A percentile compares a stretch with the other conserved stretches of the same genome.
phyloP scores from a whole-genome alignment of 139 green algal genomes.

The Chlorella sp. region DNA sequence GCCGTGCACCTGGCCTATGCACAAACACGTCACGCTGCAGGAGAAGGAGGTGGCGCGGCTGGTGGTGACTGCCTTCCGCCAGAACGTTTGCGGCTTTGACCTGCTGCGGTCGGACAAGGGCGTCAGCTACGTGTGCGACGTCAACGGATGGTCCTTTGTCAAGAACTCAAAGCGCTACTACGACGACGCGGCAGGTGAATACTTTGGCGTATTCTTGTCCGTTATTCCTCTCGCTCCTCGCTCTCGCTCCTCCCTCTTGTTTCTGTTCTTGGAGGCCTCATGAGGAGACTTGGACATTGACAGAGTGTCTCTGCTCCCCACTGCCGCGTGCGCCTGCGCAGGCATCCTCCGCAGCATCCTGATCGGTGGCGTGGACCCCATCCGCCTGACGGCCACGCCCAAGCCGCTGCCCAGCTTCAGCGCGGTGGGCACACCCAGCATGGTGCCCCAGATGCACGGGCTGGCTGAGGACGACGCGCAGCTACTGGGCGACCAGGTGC shows the following conservation, averaged over 20 bases:
- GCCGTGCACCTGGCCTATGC: too few relatives aligned
- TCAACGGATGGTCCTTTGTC: slow-evolving; percentile 98
- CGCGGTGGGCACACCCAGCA: background rate
- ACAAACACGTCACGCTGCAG: too few relatives aligned
- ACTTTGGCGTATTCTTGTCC: too few relatives aligned
- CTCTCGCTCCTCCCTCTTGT: too few relatives aligned
- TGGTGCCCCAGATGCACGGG: background rate
- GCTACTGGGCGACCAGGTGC: slow-evolving; percentile 1
- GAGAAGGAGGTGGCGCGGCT: slow-evolving; percentile 88
- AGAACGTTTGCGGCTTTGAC: slow-evolving; percentile 93
- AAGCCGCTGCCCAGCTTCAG: slow-evolving; percentile 1
- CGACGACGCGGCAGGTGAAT: slow-evolving; percentile 74
- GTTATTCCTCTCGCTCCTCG: too few relatives aligned
- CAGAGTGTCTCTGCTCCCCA: too few relatives aligned
- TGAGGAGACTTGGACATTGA: too few relatives aligned
- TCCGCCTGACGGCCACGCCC: slow-evolving; percentile 7
- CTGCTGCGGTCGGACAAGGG: slow-evolving; percentile 62
- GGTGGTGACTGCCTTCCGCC: slow-evolving; percentile 91
- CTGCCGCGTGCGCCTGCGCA: too few relatives aligned
- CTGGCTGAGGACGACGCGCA: slow-evolving; percentile 10
- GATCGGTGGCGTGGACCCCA: slow-evolving; percentile 3
- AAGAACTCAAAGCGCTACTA: slow-evolving; percentile 98
- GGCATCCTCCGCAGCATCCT: slow-evolving; percentile 7
- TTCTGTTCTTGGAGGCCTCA: too few relatives aligned
- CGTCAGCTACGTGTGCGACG: slow-evolving; percentile 88